Conservation (phyloP, 2,329 filamentous ascomycete species). For the Grosmannia huntii region DNA sequence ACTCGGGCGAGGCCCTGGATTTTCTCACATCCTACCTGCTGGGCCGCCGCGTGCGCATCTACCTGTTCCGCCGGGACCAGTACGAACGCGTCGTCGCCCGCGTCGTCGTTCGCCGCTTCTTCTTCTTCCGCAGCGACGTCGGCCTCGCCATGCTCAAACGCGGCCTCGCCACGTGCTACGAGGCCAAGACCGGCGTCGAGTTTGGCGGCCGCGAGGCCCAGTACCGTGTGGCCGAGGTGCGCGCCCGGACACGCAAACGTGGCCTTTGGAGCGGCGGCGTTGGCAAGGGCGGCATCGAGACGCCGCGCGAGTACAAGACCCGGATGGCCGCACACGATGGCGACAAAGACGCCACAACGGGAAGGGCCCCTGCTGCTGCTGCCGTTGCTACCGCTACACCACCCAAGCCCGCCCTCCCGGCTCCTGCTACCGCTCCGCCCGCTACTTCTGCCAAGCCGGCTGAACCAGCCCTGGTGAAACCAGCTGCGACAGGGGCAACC, state of each 20-base stretch:
- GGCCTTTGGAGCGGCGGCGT: conserved; percentile 65
- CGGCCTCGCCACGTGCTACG: conserved; percentile 83
- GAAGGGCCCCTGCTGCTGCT: not conserved
- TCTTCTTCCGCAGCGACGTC: conserved; percentile 63
- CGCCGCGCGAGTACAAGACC: conserved; percentile 76
- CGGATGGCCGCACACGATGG: conserved; percentile 26
- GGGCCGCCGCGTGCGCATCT: conserved; percentile 63
- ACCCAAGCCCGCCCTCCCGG: not conserved
- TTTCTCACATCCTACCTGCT: conserved; percentile 68
- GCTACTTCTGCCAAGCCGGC: not conserved
- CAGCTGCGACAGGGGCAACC: not conserved
- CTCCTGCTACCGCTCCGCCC: not conserved
- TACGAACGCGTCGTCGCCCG: conserved; percentile 86
- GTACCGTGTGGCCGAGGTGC: conserved; percentile 54
- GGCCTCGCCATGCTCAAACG: conserved; percentile 78
- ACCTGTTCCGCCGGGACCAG: conserved; percentile 76
- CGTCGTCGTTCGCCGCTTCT: conserved; percentile 54
- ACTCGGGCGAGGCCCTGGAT: conserved; percentile 62
- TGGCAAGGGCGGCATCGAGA: conserved; percentile 51
- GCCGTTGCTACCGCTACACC: not conserved
- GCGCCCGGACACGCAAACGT: conserved; percentile 49
- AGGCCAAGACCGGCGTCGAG: conserved; percentile 79
- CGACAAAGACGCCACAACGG: conserved; percentile 3
- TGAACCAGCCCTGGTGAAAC: not conserved
- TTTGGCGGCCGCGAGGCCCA: conserved; percentile 60